Evolutionary conservation across 139 green algal genomes (phyloP), one percentile per base, ranked within the genome.

Genomic region (Microglena sp.): DNA sequence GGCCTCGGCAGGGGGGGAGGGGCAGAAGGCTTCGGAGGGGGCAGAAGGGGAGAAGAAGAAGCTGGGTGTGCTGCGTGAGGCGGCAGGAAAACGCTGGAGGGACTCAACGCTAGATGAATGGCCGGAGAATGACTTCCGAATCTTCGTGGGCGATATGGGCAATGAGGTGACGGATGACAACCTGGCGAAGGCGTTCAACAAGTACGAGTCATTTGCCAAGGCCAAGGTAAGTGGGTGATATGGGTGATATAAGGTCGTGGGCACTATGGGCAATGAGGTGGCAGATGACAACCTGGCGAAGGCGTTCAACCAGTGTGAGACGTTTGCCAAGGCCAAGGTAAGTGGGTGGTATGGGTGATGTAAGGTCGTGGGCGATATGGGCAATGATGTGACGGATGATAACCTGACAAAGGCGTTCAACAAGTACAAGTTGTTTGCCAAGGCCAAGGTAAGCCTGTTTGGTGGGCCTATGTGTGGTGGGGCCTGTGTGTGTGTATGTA

Each of bases 281-380:
- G 93, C 82, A 26, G 92, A 98, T 56, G 86, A 94, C 5, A 63
- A 89, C 15, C 81, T 97, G 50, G 40, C 40, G 40, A 57, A 67
- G 40, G 67, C 70, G 1, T 77, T 77, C 46, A 54, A 62, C n/a
- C 84, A 86, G 36, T 99, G 92, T 70, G 44, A 82, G 0, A 84
- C 81, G 21, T 95, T 97, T 70, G 76, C 85, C 15, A 97, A 90
- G 77, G 90, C 87, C 31, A 89, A 84, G 68, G 86, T 91, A 35
- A 46, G 74, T 57, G 7, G 11, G n/a, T n/a, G n/a, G n/a, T n/a
- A n/a, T n/a, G n/a, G n/a, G n/a, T n/a, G n/a, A n/a, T n/a, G n/a
- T n/a, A n/a, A n/a, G n/a, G n/a, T 99, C 78, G 95, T 97, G 35
- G 93, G 93, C 21, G 84, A 99, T 78, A 72, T 99, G 66, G 93